Base-by-base conservation (phyloP, 768 basidiomycete genomes). In the Sporobolomyces phaffii region DNA sequence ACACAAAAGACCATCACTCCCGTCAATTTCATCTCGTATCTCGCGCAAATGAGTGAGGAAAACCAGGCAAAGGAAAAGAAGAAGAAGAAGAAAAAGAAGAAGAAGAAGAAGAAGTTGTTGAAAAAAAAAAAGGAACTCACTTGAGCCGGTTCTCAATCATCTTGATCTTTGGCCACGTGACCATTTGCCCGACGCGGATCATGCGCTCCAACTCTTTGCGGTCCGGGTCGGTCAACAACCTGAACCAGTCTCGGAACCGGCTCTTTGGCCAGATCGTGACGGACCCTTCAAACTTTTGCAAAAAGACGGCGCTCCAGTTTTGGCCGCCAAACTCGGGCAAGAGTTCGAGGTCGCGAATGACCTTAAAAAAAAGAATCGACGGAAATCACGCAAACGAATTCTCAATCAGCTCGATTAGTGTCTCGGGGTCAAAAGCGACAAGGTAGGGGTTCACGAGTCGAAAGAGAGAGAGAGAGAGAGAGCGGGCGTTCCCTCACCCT, bases 91-190 rank as follows among this genome's bases (percentile, higher is more conserved):
- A 20, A 24, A 14, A 1, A 3, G 17, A 20, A 22, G 6, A 22
- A 18, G 9, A 43, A 40, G 8, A 13, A 2, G 24, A 15, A 36
- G 41, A n/a, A 18, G 3, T 5, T 24, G 54, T 9, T 9, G 29
- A 50, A 18, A 29, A 31, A 11, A 22, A 13, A 36, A 8, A 47
- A 24, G 36, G 34, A 2, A 47, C 75, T 68, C 22, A 79, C 76
- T 66, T 84, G 73, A 85, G 82, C n/a, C 94, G 83, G 76, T 98
- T 97, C 75, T 87, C 85, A 64, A 97, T 89, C 84, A 98, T 97
- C 73, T 90, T 91, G 18, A 96, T 79, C 91, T 94, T 97, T 0
- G 96, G 94, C 91, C 91, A 99, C n/a, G 96, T 89, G 33, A 91
- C 94, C 14, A 84, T 76, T 78, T 96, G 82, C 15, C 96, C 96